Percentiles rank a stretch among this genome's conserved stretches.
Evolutionary conservation across 805 yeast genomes (phyloP).

Genomic region (Spathaspora girioi): DNA sequence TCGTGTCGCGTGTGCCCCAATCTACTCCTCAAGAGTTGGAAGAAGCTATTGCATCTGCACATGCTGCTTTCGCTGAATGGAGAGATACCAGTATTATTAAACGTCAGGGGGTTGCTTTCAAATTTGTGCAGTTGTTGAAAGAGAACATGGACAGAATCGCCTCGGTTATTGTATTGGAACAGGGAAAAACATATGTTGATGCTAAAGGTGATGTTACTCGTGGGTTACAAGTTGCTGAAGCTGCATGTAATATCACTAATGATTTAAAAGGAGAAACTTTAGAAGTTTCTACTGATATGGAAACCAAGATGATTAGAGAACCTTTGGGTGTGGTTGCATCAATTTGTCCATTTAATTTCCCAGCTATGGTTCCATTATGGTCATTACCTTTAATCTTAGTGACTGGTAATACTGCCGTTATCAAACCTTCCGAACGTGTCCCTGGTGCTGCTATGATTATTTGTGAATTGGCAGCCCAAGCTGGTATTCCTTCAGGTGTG

Average conservation of each 20-base stretch:
- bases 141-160: constrained; percentile 69
- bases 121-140: constrained; percentile 60
- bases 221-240: constrained; percentile 77
- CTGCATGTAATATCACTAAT: constrained; percentile 61
- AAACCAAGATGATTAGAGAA: constrained; percentile 70
- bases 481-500: constrained; percentile 75
- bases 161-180: constrained; percentile 45
- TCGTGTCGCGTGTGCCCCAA: constrained; percentile 70
- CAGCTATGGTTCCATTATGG: constrained; percentile 80
- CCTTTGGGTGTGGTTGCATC: constrained; percentile 77
- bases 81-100: constrained; percentile 52
- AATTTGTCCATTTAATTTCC: constrained; percentile 79
- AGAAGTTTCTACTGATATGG: constrained; percentile 73
- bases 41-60: constrained; percentile 63
- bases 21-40: constrained; percentile 62
- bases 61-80: constrained; percentile 58
- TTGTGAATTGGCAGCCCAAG: constrained; percentile 67
- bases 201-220: constrained; percentile 72
- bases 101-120: constrained; percentile 72
- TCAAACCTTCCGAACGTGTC: constrained; percentile 65
- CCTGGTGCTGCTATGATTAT: constrained; percentile 79
- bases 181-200: constrained; percentile 70
- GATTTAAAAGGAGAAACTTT: constrained; percentile 61
- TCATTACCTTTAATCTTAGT: constrained; percentile 58
- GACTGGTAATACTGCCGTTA: constrained; percentile 68